Evolutionary conservation across 768 basidiomycete genomes (phyloP), one percentile per base, ranked within the genome.

Genomic region (Trametes meyenii): DNA sequence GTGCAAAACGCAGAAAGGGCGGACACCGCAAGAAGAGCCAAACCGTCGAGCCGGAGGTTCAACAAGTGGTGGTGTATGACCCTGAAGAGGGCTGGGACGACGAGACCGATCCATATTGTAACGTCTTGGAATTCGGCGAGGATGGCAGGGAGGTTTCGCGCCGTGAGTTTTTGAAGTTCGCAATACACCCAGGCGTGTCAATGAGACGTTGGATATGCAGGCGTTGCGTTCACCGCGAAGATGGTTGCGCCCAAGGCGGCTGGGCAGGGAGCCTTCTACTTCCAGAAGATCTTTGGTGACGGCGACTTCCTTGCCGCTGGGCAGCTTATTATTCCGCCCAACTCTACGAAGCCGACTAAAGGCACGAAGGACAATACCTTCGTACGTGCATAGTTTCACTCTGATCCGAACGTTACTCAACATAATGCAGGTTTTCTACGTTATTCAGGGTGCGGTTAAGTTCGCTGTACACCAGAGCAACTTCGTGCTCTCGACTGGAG

Each of bases 361-460:
- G 83, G 84, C 23, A 86, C 94, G 1, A 95, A 91, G 71, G 97
- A 98, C 69, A 99, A 98, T 67, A 92, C 92, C 24, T 96, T 92
- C 71, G 93, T 94, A 63, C 66, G 91, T 80, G 6, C 17, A 6
- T 3, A 21, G 33, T 49, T 48, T 5, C 45, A 19, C 38, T 44
- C 40, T 55, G 5, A 3, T 33, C 10, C 2, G 35, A 16, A 5
- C 19, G 5, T 19, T 45, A 5, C 50, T 60, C 35, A 62, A 35
- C 16, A 8, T 39, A 13, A 44, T n/a, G 21, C 68, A 90, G 89
- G 79, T 88, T 2, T 89, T 91, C 77, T 88, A 88, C 71, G 87
- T 96, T 46, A 84, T 94, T 58, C 86, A 93, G 75, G 97, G 97
- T 12, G 91, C 92, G 2, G 89, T 98, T 13, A 88, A 88, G 48